These are phyloP conservation scores for Phytopythium vexans DNA, from an alignment of 352 stramenopile genomes.

Conservation along the genomic window DNA sequence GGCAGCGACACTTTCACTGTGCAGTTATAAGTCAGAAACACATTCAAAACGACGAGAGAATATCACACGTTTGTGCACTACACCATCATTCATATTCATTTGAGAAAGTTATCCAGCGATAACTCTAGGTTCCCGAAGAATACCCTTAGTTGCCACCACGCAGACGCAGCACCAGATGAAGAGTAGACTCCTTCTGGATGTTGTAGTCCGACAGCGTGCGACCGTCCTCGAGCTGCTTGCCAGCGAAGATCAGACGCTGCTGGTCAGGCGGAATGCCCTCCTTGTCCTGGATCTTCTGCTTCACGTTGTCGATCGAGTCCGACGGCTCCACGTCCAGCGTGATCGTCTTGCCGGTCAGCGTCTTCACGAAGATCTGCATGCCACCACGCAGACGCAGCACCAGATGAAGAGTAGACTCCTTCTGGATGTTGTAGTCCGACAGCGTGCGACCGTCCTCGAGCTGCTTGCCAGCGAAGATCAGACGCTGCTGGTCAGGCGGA, in stretches of 20 bases:
- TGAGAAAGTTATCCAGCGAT: not conserved
- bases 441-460: slow-evolving; percentile 92
- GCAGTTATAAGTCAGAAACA: not conserved
- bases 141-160: slow-evolving; percentile 40
- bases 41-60: not conserved
- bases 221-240: slow-evolving; percentile 92
- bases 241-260: slow-evolving; percentile 95
- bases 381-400: slow-evolving; percentile 81
- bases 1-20: not conserved
- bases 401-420: slow-evolving; percentile 93
- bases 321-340: no score
- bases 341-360: no score
- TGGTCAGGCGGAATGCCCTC: slow-evolving; percentile 92
- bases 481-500: slow-evolving; percentile 92
- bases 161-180: slow-evolving; percentile 91
- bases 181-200: slow-evolving; percentile 93
- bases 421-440: slow-evolving; percentile 91
- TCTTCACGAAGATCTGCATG: no score
- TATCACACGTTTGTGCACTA: not conserved
- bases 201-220: slow-evolving; percentile 91
- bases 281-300: no score
- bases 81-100: slow-evolving; percentile 7
- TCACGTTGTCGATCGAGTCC: no score
- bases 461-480: slow-evolving; percentile 96
- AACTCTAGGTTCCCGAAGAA: not conserved